Evolutionary conservation across 495 filamentous ascomycete species (phyloP).

Genomic region (Penicillium robsamsonii): DNA sequence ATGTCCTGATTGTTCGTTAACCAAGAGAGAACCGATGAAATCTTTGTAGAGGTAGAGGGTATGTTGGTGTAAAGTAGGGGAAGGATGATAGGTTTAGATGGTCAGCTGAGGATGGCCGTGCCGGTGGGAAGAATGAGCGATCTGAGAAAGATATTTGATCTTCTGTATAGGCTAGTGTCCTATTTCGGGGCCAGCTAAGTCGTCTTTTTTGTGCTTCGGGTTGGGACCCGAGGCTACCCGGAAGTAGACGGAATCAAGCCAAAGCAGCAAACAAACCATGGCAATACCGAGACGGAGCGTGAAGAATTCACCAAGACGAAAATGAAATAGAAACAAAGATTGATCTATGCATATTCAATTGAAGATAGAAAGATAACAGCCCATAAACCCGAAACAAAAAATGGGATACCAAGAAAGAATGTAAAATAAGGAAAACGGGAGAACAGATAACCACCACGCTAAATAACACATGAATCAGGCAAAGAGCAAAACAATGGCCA

Average conservation of each 20-base stretch:
- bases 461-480: constrained; percentile 14
- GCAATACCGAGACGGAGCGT: neutral
- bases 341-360: neutral
- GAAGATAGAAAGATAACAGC: neutral
- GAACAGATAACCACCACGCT: constrained; percentile 27
- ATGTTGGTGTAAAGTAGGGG: neutral
- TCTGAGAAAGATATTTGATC: neutral
- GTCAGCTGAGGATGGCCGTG: neutral
- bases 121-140: neutral
- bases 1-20: too few relatives aligned
- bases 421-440: neutral
- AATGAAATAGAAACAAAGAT: neutral
- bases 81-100: neutral
- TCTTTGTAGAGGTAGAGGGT: neutral
- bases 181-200: neutral
- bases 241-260: neutral
- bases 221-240: neutral
- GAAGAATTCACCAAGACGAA: neutral
- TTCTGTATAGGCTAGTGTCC: neutral
- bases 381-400: neutral
- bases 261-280: neutral
- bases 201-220: neutral
- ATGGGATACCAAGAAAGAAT: neutral
- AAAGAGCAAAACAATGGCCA: neutral
- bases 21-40: neutral